A percentile compares a stretch with the other conserved stretches of the same genome.
Conservation (phyloP, 140 eudicot species). For the Anethum foeniculum region DNA sequence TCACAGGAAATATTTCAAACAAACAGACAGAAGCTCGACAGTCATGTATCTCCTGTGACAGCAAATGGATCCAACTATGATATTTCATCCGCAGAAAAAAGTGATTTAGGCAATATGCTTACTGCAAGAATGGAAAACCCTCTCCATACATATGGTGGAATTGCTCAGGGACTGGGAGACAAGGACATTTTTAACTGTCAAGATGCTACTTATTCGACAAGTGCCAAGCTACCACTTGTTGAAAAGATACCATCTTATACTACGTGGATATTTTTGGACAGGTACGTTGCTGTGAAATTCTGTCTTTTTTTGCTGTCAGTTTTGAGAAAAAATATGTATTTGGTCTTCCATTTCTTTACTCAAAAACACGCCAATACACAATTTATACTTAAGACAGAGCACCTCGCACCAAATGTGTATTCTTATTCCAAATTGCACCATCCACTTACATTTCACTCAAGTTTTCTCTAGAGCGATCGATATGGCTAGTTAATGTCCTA, state of each 20-base stretch:
- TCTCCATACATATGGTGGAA: slow-evolving; percentile 36
- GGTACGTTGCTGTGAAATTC: slow-evolving; percentile 25
- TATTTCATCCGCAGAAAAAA: slow-evolving; percentile 17
- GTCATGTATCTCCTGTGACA: slow-evolving; percentile 43
- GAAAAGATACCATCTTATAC: slow-evolving; percentile 76
- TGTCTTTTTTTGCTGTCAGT: slow-evolving; percentile 7
- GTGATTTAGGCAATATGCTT: slow-evolving; percentile 41
- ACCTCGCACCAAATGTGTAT: neutral
- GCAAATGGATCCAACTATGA: slow-evolving; percentile 32
- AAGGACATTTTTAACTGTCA: slow-evolving; percentile 32
- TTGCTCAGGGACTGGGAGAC: slow-evolving; percentile 40
- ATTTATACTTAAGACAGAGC: neutral
- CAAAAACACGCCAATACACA: neutral
- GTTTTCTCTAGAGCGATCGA: neutral
- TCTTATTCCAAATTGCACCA: neutral
- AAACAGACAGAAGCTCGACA: slow-evolving; percentile 41
- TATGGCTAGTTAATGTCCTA: neutral
- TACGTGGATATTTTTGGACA: slow-evolving; percentile 76
- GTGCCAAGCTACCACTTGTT: slow-evolving; percentile 51
- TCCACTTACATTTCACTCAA: neutral
- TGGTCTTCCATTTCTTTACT: neutral
- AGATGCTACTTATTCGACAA: slow-evolving; percentile 40
- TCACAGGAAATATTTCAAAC: slow-evolving; percentile 50
- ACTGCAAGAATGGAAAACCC: slow-evolving; percentile 53
- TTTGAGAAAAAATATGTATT: neutral